Conservation (phyloP, 176 grass and related monocot genomes). For the Phyllostachys edulis region DNA sequence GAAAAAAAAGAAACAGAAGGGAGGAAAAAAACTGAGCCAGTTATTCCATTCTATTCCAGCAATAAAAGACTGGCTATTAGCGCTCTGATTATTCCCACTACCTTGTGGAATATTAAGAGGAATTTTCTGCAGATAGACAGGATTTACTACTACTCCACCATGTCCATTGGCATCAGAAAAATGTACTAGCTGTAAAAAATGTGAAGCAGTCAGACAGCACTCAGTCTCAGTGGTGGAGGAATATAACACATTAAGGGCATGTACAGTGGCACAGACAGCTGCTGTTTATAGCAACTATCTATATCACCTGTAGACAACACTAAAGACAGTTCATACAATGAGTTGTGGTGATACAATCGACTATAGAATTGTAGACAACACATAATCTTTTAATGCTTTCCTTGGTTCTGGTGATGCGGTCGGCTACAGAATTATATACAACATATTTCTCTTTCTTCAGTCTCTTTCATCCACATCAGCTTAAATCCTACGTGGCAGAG, state of each 20-base stretch:
- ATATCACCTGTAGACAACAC: too few species aligned
- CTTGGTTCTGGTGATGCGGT: too few species aligned
- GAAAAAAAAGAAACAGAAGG: not conserved
- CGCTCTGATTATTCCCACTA: conserved; percentile 48
- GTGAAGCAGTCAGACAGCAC: not conserved
- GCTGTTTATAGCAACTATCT: too few species aligned
- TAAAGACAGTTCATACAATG: too few species aligned
- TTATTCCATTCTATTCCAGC: conserved; percentile 30
- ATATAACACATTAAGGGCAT: not conserved
- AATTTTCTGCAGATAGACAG: conserved; percentile 8
- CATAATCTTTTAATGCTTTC: too few species aligned
- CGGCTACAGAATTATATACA: too few species aligned
- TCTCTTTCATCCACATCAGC: too few species aligned
- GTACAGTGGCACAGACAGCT: too few species aligned
- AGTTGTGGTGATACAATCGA: too few species aligned
- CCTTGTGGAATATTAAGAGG: conserved; percentile 37
- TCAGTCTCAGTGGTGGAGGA: not conserved
- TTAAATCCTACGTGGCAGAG: too few species aligned
- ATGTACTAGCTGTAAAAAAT: conserved; percentile 26
- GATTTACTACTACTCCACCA: conserved; percentile 9
- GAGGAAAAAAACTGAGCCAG: not conserved
- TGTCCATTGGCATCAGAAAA: conserved; percentile 26
- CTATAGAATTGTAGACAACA: too few species aligned
- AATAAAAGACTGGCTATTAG: conserved; percentile 45
- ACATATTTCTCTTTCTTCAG: too few species aligned